Percentiles rank a stretch among this genome's conserved stretches.
These are phyloP conservation scores for Amanita rimosa DNA, from an alignment of 768 basidiomycete species.

Conservation along the genomic window DNA sequence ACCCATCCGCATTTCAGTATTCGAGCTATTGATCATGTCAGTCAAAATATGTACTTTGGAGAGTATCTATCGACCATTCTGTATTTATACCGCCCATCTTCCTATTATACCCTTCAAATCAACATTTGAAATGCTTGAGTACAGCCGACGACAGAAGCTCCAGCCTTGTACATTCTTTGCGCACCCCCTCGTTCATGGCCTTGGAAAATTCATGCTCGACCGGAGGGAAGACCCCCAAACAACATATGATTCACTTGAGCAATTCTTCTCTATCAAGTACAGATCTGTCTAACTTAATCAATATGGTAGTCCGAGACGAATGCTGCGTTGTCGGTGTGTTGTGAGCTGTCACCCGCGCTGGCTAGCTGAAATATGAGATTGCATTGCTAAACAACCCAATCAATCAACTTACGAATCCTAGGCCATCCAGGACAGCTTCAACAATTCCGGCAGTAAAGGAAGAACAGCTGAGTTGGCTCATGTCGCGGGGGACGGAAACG, in stretches of 20 bases:
- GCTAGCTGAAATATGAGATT: conserved; percentile 34
- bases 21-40: background rate
- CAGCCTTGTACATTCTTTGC: conserved; percentile 60
- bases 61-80: background rate
- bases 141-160: conserved; percentile 60
- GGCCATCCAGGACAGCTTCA: conserved; percentile 90
- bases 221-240: too few species aligned
- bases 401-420: conserved; percentile 75
- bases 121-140: conserved; percentile 40
- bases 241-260: conserved; percentile 42
- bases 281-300: conserved; percentile 91
- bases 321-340: conserved; percentile 74
- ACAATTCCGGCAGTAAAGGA: conserved; percentile 96
- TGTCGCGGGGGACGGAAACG: conserved; percentile 89
- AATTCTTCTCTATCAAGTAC: conserved; percentile 91
- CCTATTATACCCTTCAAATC: conserved; percentile 11
- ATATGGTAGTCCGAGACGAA: conserved; percentile 86
- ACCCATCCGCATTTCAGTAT: background rate
- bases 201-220: too few species aligned
- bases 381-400: background rate
- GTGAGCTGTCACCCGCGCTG: conserved; percentile 94
- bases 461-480: conserved; percentile 92
- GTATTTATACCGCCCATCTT: background rate
- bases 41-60: background rate
- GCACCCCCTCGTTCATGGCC: conserved; percentile 47